phyloP scores from a whole-genome alignment of 202 grass and related monocot species.

The Schoenoplectus tabernaemontani region DNA sequence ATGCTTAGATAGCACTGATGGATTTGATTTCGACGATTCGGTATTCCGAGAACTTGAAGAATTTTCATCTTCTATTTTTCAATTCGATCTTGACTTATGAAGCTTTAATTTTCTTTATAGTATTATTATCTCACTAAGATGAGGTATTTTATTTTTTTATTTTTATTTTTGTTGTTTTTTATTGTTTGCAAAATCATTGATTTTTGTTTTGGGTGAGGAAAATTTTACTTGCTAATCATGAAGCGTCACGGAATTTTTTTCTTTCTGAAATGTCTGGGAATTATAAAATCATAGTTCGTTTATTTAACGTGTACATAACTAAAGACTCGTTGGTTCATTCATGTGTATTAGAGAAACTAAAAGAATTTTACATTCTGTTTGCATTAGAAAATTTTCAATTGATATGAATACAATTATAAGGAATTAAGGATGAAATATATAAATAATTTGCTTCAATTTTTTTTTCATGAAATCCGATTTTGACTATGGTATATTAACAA shows the following conservation, averaged over 20 bases:
- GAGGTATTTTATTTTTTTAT: constrained; percentile 2
- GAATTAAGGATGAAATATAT: too few relatives aligned
- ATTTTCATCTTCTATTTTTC: constrained; percentile 49
- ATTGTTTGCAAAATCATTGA: constrained; percentile 23
- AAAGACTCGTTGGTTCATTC: background rate
- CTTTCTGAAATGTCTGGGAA: too few relatives aligned
- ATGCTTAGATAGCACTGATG: constrained; percentile 34
- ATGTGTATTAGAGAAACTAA: background rate
- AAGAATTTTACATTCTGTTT: background rate
- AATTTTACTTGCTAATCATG: background rate
- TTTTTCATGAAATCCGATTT: too few relatives aligned
- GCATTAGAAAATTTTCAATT: too few relatives aligned
- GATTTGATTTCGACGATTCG: constrained; percentile 38
- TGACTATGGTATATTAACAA: too few relatives aligned
- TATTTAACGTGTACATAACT: background rate
- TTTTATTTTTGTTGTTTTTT: background rate
- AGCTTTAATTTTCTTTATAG: background rate
- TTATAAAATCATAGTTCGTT: background rate
- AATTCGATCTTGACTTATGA: constrained; percentile 65
- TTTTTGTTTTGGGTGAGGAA: constrained; percentile 36
- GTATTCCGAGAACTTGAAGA: constrained; percentile 66
- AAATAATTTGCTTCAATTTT: too few relatives aligned
- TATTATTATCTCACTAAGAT: background rate
- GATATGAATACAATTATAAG: too few relatives aligned
- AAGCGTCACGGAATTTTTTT: background rate